Base-by-base conservation (phyloP, 2,329 filamentous ascomycete species). In the Cercospora zeina region DNA sequence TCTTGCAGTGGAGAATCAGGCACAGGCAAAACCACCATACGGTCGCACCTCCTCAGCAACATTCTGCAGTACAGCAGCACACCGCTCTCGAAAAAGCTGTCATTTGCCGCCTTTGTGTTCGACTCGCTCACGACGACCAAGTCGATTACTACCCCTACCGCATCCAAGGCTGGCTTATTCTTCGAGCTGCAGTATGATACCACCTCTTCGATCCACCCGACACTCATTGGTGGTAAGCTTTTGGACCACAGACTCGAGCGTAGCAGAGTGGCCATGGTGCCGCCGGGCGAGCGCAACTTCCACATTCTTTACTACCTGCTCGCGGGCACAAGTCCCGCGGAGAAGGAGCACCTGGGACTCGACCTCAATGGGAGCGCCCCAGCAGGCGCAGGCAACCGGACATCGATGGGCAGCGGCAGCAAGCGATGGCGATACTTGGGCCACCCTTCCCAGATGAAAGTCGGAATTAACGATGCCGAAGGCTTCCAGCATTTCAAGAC, bases 401-500 rank as follows among this genome's bases (percentile, higher is more conserved):
- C 83, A 10, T 86, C 85, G 0, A 75, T 82, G 16, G 80, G 78
- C 10, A 73, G 77, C 14, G 78, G 78, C n/a, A 86, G 88, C 71
- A 96, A 91, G 79, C 84, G 95, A 77, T 99, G 95, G 95, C 90
- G 92, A 74, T 99, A 96, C 73, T 84, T 99, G 3, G 95, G 95
- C 2, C 95, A 99, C 70, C 95, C 93, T 0, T 97, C 93, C 0
- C 95, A 99, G 77, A 83, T 99, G 67, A 97, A 96, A 76, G 91
- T 97, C 30, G 95, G 95, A 62, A 93, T 99, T 74, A 97, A 99
- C 72, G 95, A 99, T 73, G 83, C 89, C 1, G 93, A 97, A 72
- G 95, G 93, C 4, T 99, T 99, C 77, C 91, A 96, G 73, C 88
- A 97, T 58, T 97, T 99, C 83, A 97, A 97, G 81, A 96, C 91